Base-by-base conservation (phyloP, 1,139 yeast species). In the Candida sanyaensis region DNA sequence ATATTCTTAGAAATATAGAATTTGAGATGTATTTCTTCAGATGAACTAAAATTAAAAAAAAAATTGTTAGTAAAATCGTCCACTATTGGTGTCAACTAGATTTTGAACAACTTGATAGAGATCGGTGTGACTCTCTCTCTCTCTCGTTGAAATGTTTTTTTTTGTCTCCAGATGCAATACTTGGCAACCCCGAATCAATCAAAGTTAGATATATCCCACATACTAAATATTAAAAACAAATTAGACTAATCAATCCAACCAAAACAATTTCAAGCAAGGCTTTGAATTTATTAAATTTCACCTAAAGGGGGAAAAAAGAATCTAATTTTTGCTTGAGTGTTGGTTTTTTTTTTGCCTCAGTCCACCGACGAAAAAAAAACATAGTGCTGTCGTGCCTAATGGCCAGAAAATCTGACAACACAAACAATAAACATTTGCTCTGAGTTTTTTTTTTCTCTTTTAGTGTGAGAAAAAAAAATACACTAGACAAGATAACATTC, bases 391-490 rank as follows among this genome's bases (percentile, higher is more conserved):
- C 46, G 49, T 46, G 47, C n/a, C 12, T n/a, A 21, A 24, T 29
- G 42, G 26, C n/a, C 24, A 34, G 36, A 44, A 43, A 45, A 34
- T 26, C 46, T 48, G 51, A 42, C 51, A 48, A 48, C 51, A 45
- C 49, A 45, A 48, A 48, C 44, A 39, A 43, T 43, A 48, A 48
- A 48, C 39, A 38, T 34, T 39, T 36, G 40, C 45, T 36, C 36
- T 34, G 36, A 21, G 9, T 28, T 32, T 21, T 23, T 27, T 27
- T 28, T 34, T 21, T 41, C 30, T 13, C 31, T n/a, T n/a, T n/a
- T n/a, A n/a, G n/a, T n/a, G n/a, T n/a, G 12, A 37, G 4, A 23
- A 17, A 42, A 34, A 41, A 29, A 21, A 34, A 34, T 12, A 29
- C 26, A 17, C 21, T 17, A 21, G 21, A 29, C 28, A 34, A 42